Base-by-base conservation (phyloP, 345 rosid genomes). In the Lenwebbia sp. region DNA sequence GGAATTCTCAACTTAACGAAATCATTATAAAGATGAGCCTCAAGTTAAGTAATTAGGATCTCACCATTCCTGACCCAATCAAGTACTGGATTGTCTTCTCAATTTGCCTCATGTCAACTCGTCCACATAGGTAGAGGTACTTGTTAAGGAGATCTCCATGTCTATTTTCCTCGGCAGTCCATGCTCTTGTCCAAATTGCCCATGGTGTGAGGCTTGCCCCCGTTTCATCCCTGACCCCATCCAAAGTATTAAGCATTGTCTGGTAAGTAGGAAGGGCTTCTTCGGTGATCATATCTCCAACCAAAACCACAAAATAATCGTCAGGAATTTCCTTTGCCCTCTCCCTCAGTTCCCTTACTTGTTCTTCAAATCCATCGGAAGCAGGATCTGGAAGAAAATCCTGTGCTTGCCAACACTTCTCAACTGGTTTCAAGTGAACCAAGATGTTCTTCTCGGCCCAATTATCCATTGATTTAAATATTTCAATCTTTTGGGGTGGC, bases 371-470 rank as follows among this genome's bases (percentile, higher is more conserved):
- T 60, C 96, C 99, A 58, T 95, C 95, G 1, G 95, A 94, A 25
- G 94, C 91, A 58, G 99, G 94, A 84, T 95, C 99, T 0, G 99
- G 99, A 85, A 97, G 93, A 89, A 95, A 95, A 89, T 95, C 98
- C 87, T 95, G 96, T 47, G 99, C 96, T 81, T 96, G 99, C 99
- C 99, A 96, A 44, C 96, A 93, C 57, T 97, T 94, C 91, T 96
- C 98, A 15, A 97, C 99, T 10, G 96, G 95, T 88, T 94, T 97
- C 85, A 97, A 95, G 85, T 89, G 93, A 84, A 87, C 78, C 86
- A 97, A 88, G 37, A 97, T 88, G 89, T 95, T 94, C 83, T 94
- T 9, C 91, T 92, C 96, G 3, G 98, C 99, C 99, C 99, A 97
- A 30, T 33, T 90, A 87, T 96, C 99, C 92, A 97, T 19, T 7